Evolutionary conservation across 2,329 filamentous ascomycete species (phyloP), one percentile per base, ranked within the genome.

Genomic region (Macroventuria anomochaeta): DNA sequence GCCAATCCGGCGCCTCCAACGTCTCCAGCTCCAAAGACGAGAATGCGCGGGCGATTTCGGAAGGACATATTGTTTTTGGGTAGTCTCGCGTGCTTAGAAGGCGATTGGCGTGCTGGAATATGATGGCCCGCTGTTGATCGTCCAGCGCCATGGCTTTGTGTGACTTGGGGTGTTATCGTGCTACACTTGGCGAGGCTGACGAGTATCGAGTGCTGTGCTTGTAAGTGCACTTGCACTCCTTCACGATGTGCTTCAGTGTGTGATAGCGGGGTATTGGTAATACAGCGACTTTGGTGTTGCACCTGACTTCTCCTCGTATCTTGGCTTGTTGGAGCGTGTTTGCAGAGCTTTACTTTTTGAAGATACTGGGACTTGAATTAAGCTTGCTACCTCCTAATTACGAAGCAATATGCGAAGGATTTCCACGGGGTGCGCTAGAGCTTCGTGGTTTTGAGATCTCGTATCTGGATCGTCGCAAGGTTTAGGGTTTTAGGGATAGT

Each of bases 21-120:
- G 41, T 46, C 6, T 53, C 33, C 25, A 83, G 65, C 25, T 83
- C 79, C 7, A 64, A 49, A 2, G 52, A 15, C 12, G 77, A 75
- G 7, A 82, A 64, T 1, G 78, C 75, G 21, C 81, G 74, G 1
- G 80, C 79, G 32, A 81, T 73, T 67, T 82, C 80, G 12, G 80
- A 82, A 3, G 80, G 81, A 60, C 81, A 83, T 56, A 82, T 77
- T 0, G 81, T 83, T 62, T 82, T 82, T 10, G 80, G 81, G 42
- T 65, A 71, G 15, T 64, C 59, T 31, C 77, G 68, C 8, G 61
- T 41, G 28, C 55, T 49, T 17, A 78, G 63, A 20, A 77, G 64
- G 25, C 52, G 55, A 29, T 61, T 31, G 38, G 74, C 61, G 60
- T 63, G 65, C 26, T 33, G 25, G 18, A 57, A 37, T 44, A 63